These are phyloP conservation scores for Chalara sp. DNA, from an alignment of 2,329 filamentous ascomycete species.

Conservation along the genomic window DNA sequence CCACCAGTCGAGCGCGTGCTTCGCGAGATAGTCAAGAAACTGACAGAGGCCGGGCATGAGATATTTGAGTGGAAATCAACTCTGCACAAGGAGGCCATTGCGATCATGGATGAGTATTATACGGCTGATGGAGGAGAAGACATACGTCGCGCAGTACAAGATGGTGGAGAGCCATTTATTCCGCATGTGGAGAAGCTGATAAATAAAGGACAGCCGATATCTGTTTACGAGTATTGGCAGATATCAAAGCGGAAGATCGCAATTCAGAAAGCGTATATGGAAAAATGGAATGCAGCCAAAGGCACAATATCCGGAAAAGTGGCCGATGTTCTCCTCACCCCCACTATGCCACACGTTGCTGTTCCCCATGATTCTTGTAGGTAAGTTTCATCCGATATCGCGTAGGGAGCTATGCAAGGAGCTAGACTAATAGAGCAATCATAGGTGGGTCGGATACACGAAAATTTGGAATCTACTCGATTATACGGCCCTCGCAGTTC, in stretches of 20 bases:
- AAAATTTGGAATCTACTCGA: not conserved
- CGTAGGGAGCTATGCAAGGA: too few species aligned
- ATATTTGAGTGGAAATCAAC: slow-evolving; percentile 45
- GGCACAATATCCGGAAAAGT: not conserved
- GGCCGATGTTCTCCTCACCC: not conserved
- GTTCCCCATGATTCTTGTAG: not conserved
- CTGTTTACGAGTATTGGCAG: not conserved
- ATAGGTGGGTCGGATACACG: not conserved
- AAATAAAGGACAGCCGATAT: not conserved
- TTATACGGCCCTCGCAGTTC: not conserved
- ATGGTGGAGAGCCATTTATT: not conserved
- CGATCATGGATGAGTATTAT: slow-evolving; percentile 1
- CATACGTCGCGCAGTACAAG: not conserved
- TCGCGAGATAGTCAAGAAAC: slow-evolving; percentile 31
- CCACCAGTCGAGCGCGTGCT: slow-evolving; percentile 47
- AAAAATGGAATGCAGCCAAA: not conserved
- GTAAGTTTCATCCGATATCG: too few species aligned
- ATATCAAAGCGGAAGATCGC: not conserved
- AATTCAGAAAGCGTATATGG: not conserved
- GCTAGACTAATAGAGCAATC: too few species aligned
- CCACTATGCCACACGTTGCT: not conserved
- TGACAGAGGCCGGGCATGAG: slow-evolving; percentile 40
- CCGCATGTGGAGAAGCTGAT: not conserved
- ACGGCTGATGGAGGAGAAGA: slow-evolving; percentile 4
- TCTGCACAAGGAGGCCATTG: slow-evolving; percentile 17